Base-by-base conservation (phyloP, 306 rosid species). In the Herpetospermum pedunculosum region DNA sequence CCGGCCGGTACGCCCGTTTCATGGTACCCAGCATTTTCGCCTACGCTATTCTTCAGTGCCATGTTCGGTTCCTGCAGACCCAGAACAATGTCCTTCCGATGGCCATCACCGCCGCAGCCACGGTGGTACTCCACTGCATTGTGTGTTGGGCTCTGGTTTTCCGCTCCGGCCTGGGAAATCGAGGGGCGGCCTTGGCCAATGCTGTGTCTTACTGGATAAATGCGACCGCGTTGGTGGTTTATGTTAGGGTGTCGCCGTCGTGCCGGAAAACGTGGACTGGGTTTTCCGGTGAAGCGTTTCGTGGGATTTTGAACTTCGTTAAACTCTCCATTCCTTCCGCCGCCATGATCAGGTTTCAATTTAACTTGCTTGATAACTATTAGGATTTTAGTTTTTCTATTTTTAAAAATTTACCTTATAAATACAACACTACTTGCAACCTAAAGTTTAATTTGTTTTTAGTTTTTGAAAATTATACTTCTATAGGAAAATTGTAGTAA, bases 181-280 rank as follows among this genome's bases (percentile, higher is more conserved):
- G 67, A 72, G 83, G 87, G 1, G 87, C 83, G 6, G 85, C 85
- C 6, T 19, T 81, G 76, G 83, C 87, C 4, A 84, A 72, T 14
- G 79, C 79, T 13, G 46, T 79, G 15, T 76, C 85, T 11, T 78
- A 76, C 55, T 81, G 81, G 83, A 78, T 81, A 6, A 84, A 84
- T 59, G 85, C 83, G 3, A 37, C 75, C 79, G 28, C 73, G 6
- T 59, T 84, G 78, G 71, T 70, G 8, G 41, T 73, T 6, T 84
- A 84, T 69, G 83, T 84, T 38, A 77, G 79, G 62, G 49, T 73
- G 11, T 68, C 87, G 52, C 83, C 87, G 19, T 65, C 81, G 14
- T 84, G 83, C 48, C 70, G 74, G 69, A 23, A 32, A 48, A 84
- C 83, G 35, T 84, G 87, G 87, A 73, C 77, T 55, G 85, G 87